phyloP scores from a whole-genome alignment of 805 yeast species.

The Teunomyces aglyptinius region DNA sequence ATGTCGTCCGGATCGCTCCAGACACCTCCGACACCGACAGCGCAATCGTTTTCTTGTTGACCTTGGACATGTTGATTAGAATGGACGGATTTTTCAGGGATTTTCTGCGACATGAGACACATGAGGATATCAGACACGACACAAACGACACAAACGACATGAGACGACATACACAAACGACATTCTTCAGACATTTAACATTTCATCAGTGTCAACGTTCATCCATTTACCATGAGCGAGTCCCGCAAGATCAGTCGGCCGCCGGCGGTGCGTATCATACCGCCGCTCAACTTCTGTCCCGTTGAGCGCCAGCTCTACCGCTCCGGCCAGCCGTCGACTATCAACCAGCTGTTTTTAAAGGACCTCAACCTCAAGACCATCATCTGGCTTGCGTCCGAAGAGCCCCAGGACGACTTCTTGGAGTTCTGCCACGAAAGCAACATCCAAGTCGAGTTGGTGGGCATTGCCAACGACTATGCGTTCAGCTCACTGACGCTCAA shows the following conservation, averaged over 20 bases:
- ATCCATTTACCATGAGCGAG: not conserved
- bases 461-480: conserved; percentile 65
- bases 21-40: conserved; percentile 23
- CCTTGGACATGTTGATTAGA: conserved; percentile 2
- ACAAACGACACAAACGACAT: too few relatives aligned
- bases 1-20: conserved; percentile 33
- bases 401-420: conserved; percentile 84
- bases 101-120: not conserved
- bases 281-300: conserved; percentile 94
- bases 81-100: not conserved
- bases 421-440: conserved; percentile 74
- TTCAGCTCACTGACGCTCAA: conserved; percentile 48
- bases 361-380: conserved; percentile 75
- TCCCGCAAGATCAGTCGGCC: conserved; percentile 37
- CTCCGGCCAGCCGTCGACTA: conserved; percentile 93
- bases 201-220: too few relatives aligned
- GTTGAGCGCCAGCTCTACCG: conserved; percentile 86
- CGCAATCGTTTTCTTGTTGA: conserved; percentile 6
- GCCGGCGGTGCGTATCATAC: conserved; percentile 71
- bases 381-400: conserved; percentile 94
- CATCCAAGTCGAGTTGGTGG: conserved; percentile 79
- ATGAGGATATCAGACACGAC: too few relatives aligned
- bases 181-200: too few relatives aligned
- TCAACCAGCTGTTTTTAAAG: conserved; percentile 81
- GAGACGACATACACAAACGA: too few relatives aligned